Evolutionary conservation across 768 basidiomycete species (phyloP), one percentile per base, ranked within the genome.

Genomic region (Fibroporia radiculosa): DNA sequence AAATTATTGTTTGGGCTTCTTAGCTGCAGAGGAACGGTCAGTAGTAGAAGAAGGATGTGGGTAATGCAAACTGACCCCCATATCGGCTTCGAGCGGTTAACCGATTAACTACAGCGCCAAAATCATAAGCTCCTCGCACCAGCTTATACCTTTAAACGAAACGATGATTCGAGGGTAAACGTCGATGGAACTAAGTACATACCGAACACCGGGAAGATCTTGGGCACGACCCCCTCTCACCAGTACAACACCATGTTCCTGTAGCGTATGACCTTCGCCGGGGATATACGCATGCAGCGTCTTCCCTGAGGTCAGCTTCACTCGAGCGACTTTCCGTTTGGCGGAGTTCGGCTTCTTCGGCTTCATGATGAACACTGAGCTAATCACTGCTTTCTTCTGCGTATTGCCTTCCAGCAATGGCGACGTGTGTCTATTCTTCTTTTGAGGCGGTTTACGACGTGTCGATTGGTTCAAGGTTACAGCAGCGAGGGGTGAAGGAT

Each of bases 291-390:
- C 93, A 71, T 86, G 86, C 50, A 93, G 74, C 33, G 81, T 82
- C 62, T 86, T 83, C 40, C 96, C 96, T 11, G 83, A 92, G 18
- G 83, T 77, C 45, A 99, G 72, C 69, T 95, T 95, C 54, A 99
- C 83, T 56, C 89, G 77, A 34, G 93, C 93, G 45, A 98, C 90
- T 69, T 97, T 98, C 49, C 96, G 89, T 60, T 96, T 92, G 28
- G 93, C 93, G 10, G 95, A 98, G 66, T 99, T 99, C 51, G 96
- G 96, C 61, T 99, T 99, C 72, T 92, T 96, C 19, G 96, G 96
- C 56, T 82, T 88, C 52, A 76, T 78, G 42, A 81, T 88, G 54
- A 82, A 78, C 31, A 91, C 72, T 51, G 82, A 79, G 31, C 84
- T 78, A 62, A 89, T 89, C 48, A 99, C 93, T 37, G 89, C 96